Percentiles rank a stretch among this genome's conserved stretches.
Conservation (phyloP, 2,329 filamentous ascomycete genomes). For the Rhexocercosporidium sp. region DNA sequence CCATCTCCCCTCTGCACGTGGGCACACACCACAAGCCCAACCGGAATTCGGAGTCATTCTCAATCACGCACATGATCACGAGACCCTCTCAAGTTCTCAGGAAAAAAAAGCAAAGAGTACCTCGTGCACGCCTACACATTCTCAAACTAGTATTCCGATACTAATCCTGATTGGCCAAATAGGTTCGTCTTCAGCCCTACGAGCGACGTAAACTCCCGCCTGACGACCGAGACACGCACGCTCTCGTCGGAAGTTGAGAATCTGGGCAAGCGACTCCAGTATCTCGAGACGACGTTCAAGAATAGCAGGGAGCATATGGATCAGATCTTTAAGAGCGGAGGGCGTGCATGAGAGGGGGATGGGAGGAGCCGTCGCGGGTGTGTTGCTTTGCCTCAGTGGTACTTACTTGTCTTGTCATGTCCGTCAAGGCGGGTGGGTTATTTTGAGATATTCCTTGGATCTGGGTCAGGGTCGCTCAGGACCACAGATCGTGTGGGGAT, state of each 20-base stretch:
- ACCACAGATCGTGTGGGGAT: not conserved
- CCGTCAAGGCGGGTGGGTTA: not conserved
- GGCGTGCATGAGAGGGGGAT: slow-evolving; percentile 33
- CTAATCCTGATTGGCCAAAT: slow-evolving; percentile 21
- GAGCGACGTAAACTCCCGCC: slow-evolving; percentile 73
- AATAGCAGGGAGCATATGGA: slow-evolving; percentile 93
- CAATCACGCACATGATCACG: slow-evolving; percentile 6
- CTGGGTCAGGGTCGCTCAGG: not conserved
- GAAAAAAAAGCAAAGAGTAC: not conserved
- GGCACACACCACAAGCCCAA: not conserved
- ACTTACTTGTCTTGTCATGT: not conserved
- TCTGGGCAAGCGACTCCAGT: slow-evolving; percentile 87
- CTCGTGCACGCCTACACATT: not conserved
- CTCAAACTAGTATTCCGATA: not conserved
- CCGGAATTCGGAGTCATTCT: not conserved
- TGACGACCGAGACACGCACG: slow-evolving; percentile 75
- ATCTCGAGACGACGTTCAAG: slow-evolving; percentile 92
- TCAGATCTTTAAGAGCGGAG: slow-evolving; percentile 72
- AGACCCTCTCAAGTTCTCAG: slow-evolving; percentile 1
- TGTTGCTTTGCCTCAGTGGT: not conserved
- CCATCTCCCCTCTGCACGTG: not conserved
- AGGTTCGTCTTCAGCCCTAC: slow-evolving; percentile 90
- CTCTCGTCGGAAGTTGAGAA: slow-evolving; percentile 79
- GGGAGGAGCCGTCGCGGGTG: slow-evolving; percentile 4
- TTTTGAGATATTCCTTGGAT: not conserved